Evolutionary conservation across 208 protist species (phyloP).

Genomic region (Leishmania mexicana): DNA sequence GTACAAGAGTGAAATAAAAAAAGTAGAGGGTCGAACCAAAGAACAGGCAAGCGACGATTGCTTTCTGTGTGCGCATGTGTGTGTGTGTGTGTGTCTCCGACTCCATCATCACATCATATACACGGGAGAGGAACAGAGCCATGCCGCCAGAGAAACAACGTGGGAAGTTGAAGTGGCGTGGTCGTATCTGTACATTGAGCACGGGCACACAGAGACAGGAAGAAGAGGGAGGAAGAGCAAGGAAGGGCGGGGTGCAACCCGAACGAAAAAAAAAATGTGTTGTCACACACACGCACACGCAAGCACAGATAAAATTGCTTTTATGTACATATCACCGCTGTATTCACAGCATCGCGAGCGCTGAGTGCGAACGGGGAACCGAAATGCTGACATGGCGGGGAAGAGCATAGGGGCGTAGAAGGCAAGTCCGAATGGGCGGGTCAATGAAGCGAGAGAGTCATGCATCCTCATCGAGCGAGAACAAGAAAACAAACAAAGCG

Average conservation of each 20-base stretch:
- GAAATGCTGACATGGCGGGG: too few species aligned
- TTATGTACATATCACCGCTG: constrained; percentile 7
- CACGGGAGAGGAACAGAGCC: neutral
- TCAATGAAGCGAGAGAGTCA: neutral
- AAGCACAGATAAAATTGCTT: neutral
- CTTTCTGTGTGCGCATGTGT: too few species aligned
- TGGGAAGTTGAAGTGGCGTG: neutral
- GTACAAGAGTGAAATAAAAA: constrained; percentile 2
- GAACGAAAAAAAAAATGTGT: neutral
- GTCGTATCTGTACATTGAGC: neutral
- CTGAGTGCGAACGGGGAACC: neutral
- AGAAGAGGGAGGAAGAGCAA: neutral
- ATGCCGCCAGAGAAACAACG: neutral
- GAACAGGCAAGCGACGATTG: neutral
- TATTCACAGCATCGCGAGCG: neutral
- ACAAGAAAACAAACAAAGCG: neutral
- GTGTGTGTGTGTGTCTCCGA: neutral
- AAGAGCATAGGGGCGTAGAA: neutral
- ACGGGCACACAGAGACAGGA: neutral
- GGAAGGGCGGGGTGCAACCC: neutral
- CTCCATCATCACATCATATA: neutral
- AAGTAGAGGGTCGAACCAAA: neutral
- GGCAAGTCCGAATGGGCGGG: too few species aligned
- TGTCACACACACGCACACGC: neutral
- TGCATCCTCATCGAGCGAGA: neutral